Percentiles rank a stretch among this genome's conserved stretches.
phyloP scores from a whole-genome alignment of 2,329 filamentous ascomycete genomes.

The Penicillium sp. region DNA sequence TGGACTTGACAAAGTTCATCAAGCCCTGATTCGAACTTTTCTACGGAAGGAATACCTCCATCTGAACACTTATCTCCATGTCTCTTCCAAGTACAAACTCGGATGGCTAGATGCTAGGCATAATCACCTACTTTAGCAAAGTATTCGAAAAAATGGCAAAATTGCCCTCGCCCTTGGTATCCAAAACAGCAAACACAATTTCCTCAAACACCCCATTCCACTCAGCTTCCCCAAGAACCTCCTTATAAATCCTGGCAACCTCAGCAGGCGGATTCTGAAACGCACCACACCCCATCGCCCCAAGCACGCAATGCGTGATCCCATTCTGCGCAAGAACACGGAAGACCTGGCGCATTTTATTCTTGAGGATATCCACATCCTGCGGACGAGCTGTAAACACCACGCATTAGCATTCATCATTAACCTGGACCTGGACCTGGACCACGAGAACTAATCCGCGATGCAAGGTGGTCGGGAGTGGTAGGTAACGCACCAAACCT shows the following conservation, averaged over 20 bases:
- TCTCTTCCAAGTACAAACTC: too few relatives aligned
- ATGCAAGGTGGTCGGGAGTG: too few relatives aligned
- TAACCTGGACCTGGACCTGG: too few relatives aligned
- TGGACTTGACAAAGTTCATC: not conserved
- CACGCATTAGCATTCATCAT: not conserved
- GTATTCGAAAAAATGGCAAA: constrained; percentile 16
- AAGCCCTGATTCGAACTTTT: too few relatives aligned
- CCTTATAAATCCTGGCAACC: constrained; percentile 59
- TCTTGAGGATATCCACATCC: constrained; percentile 54
- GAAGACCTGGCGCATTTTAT: constrained; percentile 60
- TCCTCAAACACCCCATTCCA: constrained; percentile 61
- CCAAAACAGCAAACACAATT: constrained; percentile 62
- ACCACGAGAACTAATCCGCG: too few relatives aligned
- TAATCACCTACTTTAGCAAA: not conserved
- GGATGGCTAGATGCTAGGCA: too few relatives aligned
- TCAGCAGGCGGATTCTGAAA: constrained; percentile 60
- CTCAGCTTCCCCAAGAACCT: constrained; percentile 60
- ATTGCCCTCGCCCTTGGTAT: constrained; percentile 33
- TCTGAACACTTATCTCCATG: too few relatives aligned
- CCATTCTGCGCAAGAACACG: constrained; percentile 54
- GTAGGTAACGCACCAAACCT: constrained; percentile 5
- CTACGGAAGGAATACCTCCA: too few relatives aligned
- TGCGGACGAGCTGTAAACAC: constrained; percentile 16
- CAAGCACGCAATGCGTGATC: constrained; percentile 50
- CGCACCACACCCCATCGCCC: constrained; percentile 65